Evolutionary conservation across 2,329 filamentous ascomycete genomes (phyloP), one percentile per base, ranked within the genome.

Genomic region (Cercospora berteroae): DNA sequence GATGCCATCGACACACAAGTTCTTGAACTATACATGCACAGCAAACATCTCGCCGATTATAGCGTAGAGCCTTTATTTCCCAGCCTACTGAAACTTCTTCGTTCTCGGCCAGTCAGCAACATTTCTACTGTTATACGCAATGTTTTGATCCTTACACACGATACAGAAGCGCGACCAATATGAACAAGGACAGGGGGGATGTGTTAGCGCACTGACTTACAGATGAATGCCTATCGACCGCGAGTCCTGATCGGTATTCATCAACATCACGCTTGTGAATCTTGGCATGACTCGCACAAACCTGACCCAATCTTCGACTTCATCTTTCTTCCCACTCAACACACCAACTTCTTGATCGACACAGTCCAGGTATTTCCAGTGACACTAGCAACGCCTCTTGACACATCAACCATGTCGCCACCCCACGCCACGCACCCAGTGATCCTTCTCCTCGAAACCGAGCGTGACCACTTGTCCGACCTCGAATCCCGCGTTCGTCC

Each of bases 21-120:
- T n/a, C 1, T 8, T n/a, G 36, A 1, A 42, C 2, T 6, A 0
- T n/a, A n/a, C 6, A 4, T 2, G 36, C 13, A 7, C 3, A 42
- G 36, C 36, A 42, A 42, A 42, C 36, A 16, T n/a, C 36, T 0
- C 7, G 13, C 3, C 5, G 5, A 39, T 39, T n/a, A n/a, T 39
- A 39, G 33, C 33, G 3, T 4, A 16, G 33, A 36, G 12, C 4
- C 33, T 16, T 13, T 33, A 7, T 31, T 8, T 31, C 10, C 3
- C 31, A 33, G 12, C 31, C 13, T 12, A 5, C 10, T 13, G 31
- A 33, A 12, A 12, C 31, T 5, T 33, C 31, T 33, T 5, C 39
- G n/a, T 18, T 42, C 39, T 18, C n/a, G 10, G 9, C 2, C 39
- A 4, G 4, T 44, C 39, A 44, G 6, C 16, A 44, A n/a, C 39